Percentiles rank a stretch among this genome's conserved stretches.
Conservation (phyloP, 306 rosid genomes). For the Casuarina glauca region DNA sequence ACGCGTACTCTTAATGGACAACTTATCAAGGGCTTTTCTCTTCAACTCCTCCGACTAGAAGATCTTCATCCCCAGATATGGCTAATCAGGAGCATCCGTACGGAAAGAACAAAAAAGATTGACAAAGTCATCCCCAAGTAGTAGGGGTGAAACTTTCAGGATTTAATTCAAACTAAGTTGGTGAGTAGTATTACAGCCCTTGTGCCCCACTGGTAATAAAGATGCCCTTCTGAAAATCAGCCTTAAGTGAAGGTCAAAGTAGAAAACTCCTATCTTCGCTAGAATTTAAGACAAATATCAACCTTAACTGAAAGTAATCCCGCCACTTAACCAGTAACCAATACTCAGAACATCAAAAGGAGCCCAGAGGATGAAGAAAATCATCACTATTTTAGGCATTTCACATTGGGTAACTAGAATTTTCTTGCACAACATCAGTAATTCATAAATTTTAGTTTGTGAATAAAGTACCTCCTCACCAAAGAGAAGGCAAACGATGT, state of each 20-base stretch:
- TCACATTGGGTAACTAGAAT: background rate
- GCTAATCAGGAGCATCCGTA: background rate
- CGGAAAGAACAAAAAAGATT: no score
- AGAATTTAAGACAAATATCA: background rate
- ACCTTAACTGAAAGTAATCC: background rate
- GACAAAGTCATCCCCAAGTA: background rate
- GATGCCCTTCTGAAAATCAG: background rate
- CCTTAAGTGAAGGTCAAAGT: background rate
- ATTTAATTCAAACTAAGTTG: no score
- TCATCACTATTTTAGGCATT: background rate
- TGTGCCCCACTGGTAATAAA: background rate
- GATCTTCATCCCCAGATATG: background rate
- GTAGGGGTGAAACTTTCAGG: background rate
- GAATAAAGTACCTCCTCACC: slow-evolving; percentile 11
- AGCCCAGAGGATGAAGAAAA: background rate
- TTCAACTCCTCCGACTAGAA: background rate
- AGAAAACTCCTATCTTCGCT: background rate
- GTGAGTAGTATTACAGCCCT: no score
- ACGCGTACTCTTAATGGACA: background rate
- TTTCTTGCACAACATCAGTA: background rate
- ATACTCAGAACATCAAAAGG: background rate
- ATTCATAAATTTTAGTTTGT: background rate
- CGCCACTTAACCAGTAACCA: background rate
- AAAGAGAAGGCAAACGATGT: slow-evolving; percentile 28
- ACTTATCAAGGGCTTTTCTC: background rate